Base-by-base conservation (phyloP, 306 rosid species). In the Hylodesmum podocarpum region DNA sequence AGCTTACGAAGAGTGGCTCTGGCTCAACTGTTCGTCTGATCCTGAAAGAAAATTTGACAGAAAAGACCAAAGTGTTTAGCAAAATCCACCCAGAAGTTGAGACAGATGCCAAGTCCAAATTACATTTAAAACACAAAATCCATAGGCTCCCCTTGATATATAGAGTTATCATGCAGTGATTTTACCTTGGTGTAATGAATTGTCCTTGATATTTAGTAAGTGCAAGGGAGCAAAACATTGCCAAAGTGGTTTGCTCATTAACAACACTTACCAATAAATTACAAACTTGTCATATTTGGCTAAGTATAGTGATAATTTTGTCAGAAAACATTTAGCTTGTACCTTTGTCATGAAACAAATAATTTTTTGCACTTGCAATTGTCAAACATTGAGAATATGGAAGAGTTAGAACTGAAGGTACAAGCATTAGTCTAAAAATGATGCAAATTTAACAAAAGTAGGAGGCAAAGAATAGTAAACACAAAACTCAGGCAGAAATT, bases 11-110 rank as follows among this genome's bases (percentile, higher is more conserved):
- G 54, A 96, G 84, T 51, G 98, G 97, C 81, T 88, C 88, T 22
- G 97, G 93, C 85, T 86, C 92, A 76, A 87, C 91, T 73, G 89
- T 92, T 82, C 91, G 75, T 80, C 87, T 85, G 80, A 95, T 95
- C 98, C 97, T 92, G 89, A 72, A 82, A 84, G 25, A 76, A 57
- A 76, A 83, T 41, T 66, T 34, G 72, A 72, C 43, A 84, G 3
- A 53, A 77, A 70, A 6, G 53, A 75, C 22, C 24, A 73, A 73
- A 36, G 40, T 75, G 75, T 21, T 70, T 4, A 72, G 59, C 46
- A 47, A 54, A 49, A 64, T 54, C 47, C 71, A 64, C 8, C 70
- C 16, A 19, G 5, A 2, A 53, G 47, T 63, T 29, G 43, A 27
- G 11, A 18, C 12, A 53, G 13, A 68, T 31, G 28, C 14, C 8